phyloP scores from a whole-genome alignment of 2,329 filamentous ascomycete species.

The Zymoseptoria ardabiliae region DNA sequence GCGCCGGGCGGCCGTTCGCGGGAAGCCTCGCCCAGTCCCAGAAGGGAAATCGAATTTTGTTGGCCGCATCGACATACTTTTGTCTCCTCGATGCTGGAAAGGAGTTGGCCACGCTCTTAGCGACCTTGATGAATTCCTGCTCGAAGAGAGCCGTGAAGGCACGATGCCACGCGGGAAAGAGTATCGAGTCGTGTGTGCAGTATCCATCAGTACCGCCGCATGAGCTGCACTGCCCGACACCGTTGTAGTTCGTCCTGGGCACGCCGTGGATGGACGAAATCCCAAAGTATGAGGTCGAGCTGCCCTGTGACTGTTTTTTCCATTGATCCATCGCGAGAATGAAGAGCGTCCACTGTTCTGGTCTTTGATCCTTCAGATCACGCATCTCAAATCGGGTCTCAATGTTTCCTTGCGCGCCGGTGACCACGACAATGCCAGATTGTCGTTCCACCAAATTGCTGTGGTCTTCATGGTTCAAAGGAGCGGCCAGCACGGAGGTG shows the following conservation, averaged over 20 bases:
- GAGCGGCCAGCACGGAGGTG: conserved; percentile 16
- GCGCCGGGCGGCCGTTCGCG: conserved; percentile 10
- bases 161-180: conserved; percentile 30
- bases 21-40: conserved; percentile 25
- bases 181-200: conserved; percentile 30
- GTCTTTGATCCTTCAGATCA: conserved; percentile 9
- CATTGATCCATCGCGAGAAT: conserved; percentile 14
- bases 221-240: conserved; percentile 21
- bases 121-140: conserved; percentile 26
- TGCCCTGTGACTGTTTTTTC: conserved; percentile 4
- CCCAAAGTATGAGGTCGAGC: conserved; percentile 12
- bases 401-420: conserved; percentile 12
- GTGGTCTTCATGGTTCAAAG: conserved; percentile 5
- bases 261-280: conserved; percentile 17
- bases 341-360: conserved; percentile 17
- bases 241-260: conserved; percentile 25
- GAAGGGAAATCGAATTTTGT: conserved; percentile 22
- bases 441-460: conserved; percentile 13
- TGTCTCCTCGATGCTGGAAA: conserved; percentile 17
- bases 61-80: conserved; percentile 21
- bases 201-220: conserved; percentile 27
- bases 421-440: conserved; percentile 9
- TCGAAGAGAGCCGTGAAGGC: conserved; percentile 29
- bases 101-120: conserved; percentile 20
- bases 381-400: conserved; percentile 16